Base-by-base conservation (phyloP, 75 land plant species). In the Pinus albicaulis region DNA sequence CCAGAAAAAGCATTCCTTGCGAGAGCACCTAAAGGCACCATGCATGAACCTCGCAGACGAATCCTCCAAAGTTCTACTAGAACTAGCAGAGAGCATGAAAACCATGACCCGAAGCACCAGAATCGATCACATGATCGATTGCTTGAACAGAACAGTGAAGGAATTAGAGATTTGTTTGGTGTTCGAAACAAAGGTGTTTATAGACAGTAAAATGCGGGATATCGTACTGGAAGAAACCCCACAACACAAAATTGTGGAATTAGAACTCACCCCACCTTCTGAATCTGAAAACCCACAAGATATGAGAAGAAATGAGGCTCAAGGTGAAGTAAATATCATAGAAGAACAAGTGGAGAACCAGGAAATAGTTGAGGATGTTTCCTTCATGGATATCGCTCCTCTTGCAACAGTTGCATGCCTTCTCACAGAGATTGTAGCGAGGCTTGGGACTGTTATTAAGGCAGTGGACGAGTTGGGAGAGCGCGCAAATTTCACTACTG, bases 371-470 rank as follows among this genome's bases (percentile, higher is more conserved):
- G 26, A 25, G n/a, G 13, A 28, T 4, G 26, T 7, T 14, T 15
- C 5, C 5, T 61, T 68, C 71, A 28, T 31, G 16, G 71, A 68
- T 3, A 31, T 22, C n/a, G 11, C 16, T 68, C 71, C 71, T 15
- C 52, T 68, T 13, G 71, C 52, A 26, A 68, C 17, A n/a, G 25
- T 68, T 68, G 71, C 71, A 25, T 68, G 34, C n/a, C 71, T 68
- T 16, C 34, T 68, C 16, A 68, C 31, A 41, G 71, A 68, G 48
- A 68, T 41, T 3, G 71, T 41, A 17, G 44, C 71, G 10, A 68
- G 71, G 7, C 71, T 68, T 41, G 48, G 36, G n/a, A 17, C 11
- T 20, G 20, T 68, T 3, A 41, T 68, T 6, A 20, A 6, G 22
- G 61, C 61, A 4, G 61, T 59, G 1, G 61, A 59, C 12, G 52